These are phyloP conservation scores for Geosmithia putterillii DNA, from an alignment of 2,329 filamentous ascomycete species.

Conservation along the genomic window DNA sequence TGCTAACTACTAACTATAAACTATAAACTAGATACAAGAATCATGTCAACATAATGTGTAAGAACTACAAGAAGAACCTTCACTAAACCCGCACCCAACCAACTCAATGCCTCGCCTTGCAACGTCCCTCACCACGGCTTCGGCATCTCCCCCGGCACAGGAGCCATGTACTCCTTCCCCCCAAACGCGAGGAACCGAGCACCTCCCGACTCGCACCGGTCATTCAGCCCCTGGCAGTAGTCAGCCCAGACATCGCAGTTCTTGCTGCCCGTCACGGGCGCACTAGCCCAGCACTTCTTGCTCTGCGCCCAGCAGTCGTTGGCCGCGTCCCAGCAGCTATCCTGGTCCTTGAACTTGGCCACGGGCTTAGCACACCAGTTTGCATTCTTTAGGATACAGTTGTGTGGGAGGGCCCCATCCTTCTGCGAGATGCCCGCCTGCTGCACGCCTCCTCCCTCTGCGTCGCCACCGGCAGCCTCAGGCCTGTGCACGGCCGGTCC, in stretches of 20 bases:
- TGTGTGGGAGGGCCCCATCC: conserved; percentile 26
- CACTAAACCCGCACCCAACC: too few species aligned
- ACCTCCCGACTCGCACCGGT: conserved; percentile 30
- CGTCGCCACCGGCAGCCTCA: conserved; percentile 1
- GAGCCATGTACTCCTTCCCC: conserved; percentile 18
- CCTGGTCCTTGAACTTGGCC: conserved; percentile 26
- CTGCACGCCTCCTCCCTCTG: not conserved
- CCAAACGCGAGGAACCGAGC: conserved; percentile 27
- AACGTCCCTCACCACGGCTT: conserved; percentile 7
- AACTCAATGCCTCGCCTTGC: not conserved
- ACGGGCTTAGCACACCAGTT: conserved; percentile 63
- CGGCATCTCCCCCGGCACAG: conserved; percentile 20
- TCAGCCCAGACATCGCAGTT: conserved; percentile 51
- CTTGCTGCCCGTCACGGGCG: conserved; percentile 44
- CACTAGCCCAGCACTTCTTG: conserved; percentile 43
- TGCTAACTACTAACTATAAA: too few species aligned
- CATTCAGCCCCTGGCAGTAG: conserved; percentile 42
- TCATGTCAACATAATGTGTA: too few species aligned
- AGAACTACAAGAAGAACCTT: too few species aligned
- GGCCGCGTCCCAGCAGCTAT: conserved; percentile 47
- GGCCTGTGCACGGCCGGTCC: conserved; percentile 40
- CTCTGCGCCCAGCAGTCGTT: conserved; percentile 46
- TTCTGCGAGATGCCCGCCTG: not conserved
- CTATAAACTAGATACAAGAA: too few species aligned
- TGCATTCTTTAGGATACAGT: conserved; percentile 52